phyloP scores from a whole-genome alignment of 23 red algal species.

The Cyanidioschyzon merolae region DNA sequence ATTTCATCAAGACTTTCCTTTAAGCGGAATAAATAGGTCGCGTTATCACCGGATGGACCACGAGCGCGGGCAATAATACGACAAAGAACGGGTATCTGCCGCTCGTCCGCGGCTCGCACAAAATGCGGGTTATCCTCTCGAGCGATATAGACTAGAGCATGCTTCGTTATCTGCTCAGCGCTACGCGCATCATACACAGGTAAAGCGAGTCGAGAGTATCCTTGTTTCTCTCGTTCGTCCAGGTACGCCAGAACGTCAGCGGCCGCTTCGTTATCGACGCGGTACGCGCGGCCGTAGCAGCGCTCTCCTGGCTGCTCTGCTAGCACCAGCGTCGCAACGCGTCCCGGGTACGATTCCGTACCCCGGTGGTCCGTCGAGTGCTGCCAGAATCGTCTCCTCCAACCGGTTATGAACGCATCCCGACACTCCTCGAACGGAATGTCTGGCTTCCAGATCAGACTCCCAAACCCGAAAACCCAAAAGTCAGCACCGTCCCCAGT shows the following conservation, averaged over 20 bases:
- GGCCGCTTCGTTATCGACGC: background rate
- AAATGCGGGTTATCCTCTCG: background rate
- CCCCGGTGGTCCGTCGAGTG: constrained; percentile 4
- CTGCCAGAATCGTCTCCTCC: constrained; percentile 5
- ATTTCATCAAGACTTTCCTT: background rate
- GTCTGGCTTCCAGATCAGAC: background rate
- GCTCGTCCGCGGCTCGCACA: background rate
- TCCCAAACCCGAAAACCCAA: constrained; percentile 10
- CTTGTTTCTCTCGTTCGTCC: constrained; percentile 4
- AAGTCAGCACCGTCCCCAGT: too few relatives aligned
- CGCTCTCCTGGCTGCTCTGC: background rate
- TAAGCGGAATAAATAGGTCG: background rate
- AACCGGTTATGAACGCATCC: background rate
- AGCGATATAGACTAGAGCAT: constrained; percentile 11
- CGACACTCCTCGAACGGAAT: background rate
- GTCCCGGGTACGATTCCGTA: background rate
- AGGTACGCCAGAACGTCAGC: background rate
- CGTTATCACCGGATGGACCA: constrained; percentile 7
- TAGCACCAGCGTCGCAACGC: constrained; percentile 1
- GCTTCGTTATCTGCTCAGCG: background rate
- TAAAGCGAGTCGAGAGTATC: background rate
- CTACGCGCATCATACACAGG: background rate
- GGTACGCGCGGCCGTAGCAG: background rate
- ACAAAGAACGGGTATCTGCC: background rate
- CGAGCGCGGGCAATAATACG: background rate